Conservation (phyloP, 495 filamentous ascomycete genomes). For the Hyphodiscus hymeniophilus region DNA sequence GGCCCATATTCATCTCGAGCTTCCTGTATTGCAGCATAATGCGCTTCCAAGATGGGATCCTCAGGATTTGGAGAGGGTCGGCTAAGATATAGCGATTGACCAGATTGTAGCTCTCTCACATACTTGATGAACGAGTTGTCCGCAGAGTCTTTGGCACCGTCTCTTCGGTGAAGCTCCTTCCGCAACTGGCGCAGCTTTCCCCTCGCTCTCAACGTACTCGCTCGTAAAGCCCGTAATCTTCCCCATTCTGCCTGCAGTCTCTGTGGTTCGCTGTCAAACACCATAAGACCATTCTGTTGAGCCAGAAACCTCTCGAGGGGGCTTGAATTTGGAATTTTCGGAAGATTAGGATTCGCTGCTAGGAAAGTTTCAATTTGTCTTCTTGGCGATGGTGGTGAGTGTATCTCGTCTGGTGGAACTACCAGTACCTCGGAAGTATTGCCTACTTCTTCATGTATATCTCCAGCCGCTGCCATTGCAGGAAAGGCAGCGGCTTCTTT, state of each 20-base stretch:
- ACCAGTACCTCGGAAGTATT: neutral
- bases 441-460: neutral
- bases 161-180: constrained; percentile 2
- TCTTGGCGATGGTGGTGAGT: constrained; percentile 5
- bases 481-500: neutral
- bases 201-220: constrained; percentile 1
- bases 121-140: constrained; percentile 9
- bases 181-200: constrained; percentile 1
- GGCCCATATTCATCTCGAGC: constrained; percentile 15
- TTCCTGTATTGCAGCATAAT: constrained; percentile 7
- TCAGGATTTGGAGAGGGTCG: neutral
- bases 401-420: neutral
- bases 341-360: neutral
- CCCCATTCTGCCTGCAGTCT: neutral
- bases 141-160: neutral
- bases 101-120: neutral
- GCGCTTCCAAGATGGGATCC: neutral
- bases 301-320: constrained; percentile 7
- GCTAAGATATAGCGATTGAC: neutral
- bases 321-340: neutral
- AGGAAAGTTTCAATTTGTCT: neutral
- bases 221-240: constrained; percentile 1
- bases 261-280: neutral
- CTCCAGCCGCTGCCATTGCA: neutral
- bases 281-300: neutral